Evolutionary conservation across 2,329 filamentous ascomycete genomes (phyloP).

Genomic region (Seiridium unicorne): DNA sequence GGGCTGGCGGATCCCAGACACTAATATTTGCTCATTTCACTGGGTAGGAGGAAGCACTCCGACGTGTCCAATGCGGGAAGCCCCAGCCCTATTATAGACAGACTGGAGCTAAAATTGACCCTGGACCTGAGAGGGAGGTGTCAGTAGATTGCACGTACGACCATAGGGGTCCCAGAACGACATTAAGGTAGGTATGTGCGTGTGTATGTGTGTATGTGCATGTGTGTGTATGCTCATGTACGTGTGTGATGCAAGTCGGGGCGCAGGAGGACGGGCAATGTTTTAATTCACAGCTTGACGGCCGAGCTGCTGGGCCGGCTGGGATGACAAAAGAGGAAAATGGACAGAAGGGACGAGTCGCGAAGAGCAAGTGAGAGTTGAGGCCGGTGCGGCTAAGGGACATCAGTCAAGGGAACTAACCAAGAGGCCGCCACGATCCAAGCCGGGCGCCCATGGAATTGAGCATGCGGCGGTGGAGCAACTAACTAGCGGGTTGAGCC

Average conservation of each 20-base stretch:
- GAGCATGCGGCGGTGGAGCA: background rate
- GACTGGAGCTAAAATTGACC: constrained; percentile 8
- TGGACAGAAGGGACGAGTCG: background rate
- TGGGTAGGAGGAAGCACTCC: constrained; percentile 6
- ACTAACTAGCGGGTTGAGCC: background rate
- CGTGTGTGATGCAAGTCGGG: background rate
- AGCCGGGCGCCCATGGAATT: background rate
- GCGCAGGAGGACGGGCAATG: background rate
- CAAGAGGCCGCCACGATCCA: constrained; percentile 6
- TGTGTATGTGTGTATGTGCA: background rate
- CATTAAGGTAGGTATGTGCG: background rate
- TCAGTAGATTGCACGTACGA: constrained; percentile 6
- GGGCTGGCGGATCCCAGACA: constrained; percentile 9
- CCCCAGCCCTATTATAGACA: constrained; percentile 14
- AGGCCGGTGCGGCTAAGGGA: background rate
- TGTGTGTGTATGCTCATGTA: background rate
- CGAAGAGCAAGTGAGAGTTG: background rate
- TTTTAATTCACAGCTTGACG: background rate
- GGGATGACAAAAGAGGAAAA: constrained; percentile 5
- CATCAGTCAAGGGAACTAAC: background rate
- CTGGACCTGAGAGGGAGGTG: background rate
- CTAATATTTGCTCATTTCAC: constrained; percentile 12
- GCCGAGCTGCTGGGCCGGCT: background rate
- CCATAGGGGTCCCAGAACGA: background rate
- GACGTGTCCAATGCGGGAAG: constrained; percentile 10